phyloP scores from a whole-genome alignment of 2,329 filamentous ascomycete species.

The Penicillium sp. region DNA sequence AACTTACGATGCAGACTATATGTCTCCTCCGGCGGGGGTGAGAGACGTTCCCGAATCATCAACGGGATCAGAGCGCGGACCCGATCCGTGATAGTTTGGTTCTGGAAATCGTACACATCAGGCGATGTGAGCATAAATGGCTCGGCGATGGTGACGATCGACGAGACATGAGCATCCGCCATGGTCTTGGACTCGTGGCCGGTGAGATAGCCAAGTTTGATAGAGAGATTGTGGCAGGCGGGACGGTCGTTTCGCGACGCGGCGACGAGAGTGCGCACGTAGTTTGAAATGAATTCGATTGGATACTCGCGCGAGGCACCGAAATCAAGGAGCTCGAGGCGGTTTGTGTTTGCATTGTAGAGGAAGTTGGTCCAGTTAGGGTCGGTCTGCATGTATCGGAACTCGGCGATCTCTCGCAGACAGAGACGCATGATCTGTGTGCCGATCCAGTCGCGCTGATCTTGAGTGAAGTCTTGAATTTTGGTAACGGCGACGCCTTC shows the following conservation, averaged over 20 bases:
- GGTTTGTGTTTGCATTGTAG: constrained; percentile 66
- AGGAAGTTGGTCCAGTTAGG: constrained; percentile 99
- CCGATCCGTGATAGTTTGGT: constrained; percentile 94
- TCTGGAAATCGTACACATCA: constrained; percentile 80
- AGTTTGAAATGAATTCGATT: constrained; percentile 68
- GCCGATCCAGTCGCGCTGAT: constrained; percentile 91
- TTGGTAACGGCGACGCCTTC: constrained; percentile 80
- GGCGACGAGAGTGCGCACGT: constrained; percentile 72
- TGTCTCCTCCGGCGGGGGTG: constrained; percentile 93
- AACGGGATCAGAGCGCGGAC: constrained; percentile 82
- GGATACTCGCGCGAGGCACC: constrained; percentile 86
- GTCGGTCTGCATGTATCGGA: constrained; percentile 98
- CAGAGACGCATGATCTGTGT: constrained; percentile 88
- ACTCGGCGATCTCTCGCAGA: constrained; percentile 86
- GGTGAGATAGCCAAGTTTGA: constrained; percentile 82
- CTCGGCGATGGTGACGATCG: constrained; percentile 83
- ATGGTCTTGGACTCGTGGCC: constrained; percentile 79
- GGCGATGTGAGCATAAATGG: constrained; percentile 74
- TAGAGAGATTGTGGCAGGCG: constrained; percentile 61
- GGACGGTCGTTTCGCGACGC: constrained; percentile 65
- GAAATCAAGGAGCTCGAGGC: constrained; percentile 90
- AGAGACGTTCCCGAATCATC: constrained; percentile 83
- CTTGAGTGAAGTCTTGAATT: constrained; percentile 66
- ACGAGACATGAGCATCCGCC: constrained; percentile 84
- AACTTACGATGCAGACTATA: constrained; percentile 93